Evolutionary conservation across 176 grass and related monocot genomes (phyloP).

Genomic region (Oryza rufipogon): DNA sequence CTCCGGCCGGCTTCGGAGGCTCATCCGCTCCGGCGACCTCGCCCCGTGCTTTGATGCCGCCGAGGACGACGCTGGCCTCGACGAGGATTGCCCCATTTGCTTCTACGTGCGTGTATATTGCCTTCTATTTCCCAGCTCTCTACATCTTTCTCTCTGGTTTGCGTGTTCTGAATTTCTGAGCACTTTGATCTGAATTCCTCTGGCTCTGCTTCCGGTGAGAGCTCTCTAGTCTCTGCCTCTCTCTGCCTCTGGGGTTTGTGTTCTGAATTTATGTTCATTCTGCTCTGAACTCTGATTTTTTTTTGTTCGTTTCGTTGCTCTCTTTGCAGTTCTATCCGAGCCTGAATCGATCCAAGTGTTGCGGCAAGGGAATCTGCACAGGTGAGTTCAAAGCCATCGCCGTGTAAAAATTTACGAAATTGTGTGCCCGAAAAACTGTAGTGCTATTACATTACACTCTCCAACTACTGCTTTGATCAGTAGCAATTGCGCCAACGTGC

Average conservation of each 20-base stretch:
- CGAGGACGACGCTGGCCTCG: slow-evolving; percentile 43
- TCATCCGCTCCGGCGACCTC: slow-evolving; percentile 62
- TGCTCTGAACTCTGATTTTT: background rate
- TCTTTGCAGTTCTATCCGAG: slow-evolving; percentile 60
- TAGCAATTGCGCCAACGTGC: too few species aligned
- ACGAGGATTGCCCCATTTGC: slow-evolving; percentile 83
- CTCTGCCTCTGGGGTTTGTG: too few species aligned
- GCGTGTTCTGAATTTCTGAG: background rate
- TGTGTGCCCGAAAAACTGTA: background rate
- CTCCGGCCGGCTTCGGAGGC: slow-evolving; percentile 56
- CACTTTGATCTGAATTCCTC: background rate
- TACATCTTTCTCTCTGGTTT: too few species aligned
- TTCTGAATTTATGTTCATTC: background rate
- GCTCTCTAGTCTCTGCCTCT: too few species aligned
- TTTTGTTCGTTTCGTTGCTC: background rate
- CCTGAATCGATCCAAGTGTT: slow-evolving; percentile 84
- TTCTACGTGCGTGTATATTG: slow-evolving; percentile 54
- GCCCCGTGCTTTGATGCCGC: slow-evolving; percentile 73
- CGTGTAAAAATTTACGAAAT: background rate
- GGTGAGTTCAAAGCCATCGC: slow-evolving; percentile 38
- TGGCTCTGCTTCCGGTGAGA: too few species aligned
- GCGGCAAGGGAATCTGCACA: slow-evolving; percentile 80
- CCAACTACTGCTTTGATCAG: too few species aligned
- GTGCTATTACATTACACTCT: too few species aligned
- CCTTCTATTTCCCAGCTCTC: background rate